These are phyloP conservation scores for Bolboschoenoplectus hybrid DNA, from an alignment of 202 grass and related monocot genomes.

Conservation along the genomic window DNA sequence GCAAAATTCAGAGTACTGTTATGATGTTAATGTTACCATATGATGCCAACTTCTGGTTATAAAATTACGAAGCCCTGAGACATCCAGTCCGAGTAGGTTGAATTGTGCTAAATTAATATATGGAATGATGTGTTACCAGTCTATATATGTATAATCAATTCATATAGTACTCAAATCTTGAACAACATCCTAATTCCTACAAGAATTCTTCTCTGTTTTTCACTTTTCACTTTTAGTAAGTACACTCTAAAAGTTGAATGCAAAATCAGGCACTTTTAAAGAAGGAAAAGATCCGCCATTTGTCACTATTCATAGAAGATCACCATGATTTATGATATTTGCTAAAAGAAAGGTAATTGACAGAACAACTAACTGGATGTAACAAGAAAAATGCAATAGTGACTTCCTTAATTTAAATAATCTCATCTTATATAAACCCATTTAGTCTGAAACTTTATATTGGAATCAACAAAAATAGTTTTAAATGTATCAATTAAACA, in stretches of 20 bases:
- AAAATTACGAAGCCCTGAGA: neutral
- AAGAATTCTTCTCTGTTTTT: neutral
- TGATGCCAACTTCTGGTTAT: neutral
- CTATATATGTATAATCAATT: neutral
- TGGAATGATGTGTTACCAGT: neutral
- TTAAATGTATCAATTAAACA: constrained; percentile 5
- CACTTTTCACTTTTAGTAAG: neutral
- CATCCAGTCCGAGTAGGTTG: neutral
- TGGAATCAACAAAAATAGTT: neutral
- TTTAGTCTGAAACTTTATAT: neutral
- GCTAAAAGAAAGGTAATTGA: neutral
- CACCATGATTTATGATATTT: constrained; percentile 4
- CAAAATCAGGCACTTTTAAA: neutral
- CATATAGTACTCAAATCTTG: neutral
- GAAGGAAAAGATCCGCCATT: neutral
- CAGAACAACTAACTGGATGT: neutral
- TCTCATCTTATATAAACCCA: neutral
- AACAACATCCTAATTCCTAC: neutral
- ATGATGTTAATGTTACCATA: neutral
- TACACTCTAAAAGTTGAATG: neutral
- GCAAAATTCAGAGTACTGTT: neutral
- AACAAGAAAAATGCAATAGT: neutral
- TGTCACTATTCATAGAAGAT: neutral
- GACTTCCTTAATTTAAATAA: neutral
- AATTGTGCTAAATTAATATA: neutral